These are phyloP conservation scores for Beverwykella pulmonaria DNA, from an alignment of 495 filamentous ascomycete genomes.

Conservation along the genomic window DNA sequence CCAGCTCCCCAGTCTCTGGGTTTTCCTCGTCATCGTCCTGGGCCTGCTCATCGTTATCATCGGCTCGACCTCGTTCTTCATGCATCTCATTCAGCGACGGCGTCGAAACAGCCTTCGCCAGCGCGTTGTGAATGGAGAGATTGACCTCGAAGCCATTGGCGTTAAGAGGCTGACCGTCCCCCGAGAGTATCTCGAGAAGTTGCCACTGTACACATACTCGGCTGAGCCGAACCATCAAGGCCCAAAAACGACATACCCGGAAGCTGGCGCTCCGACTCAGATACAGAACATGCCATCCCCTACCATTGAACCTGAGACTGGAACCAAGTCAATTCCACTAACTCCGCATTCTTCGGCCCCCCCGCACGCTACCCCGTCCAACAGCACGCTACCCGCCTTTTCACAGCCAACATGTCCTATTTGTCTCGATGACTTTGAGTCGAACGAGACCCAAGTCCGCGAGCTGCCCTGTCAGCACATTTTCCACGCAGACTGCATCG, in stretches of 20 bases:
- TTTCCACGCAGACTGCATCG: slow-evolving; percentile 88
- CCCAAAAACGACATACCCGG: slow-evolving; percentile 10
- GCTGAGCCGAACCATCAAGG: background rate
- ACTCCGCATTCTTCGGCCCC: slow-evolving; percentile 37
- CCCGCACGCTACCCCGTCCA: slow-evolving; percentile 22
- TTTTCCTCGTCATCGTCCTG: slow-evolving; percentile 79
- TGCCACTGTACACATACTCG: slow-evolving; percentile 76
- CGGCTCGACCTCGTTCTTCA: slow-evolving; percentile 63
- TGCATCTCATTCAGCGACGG: slow-evolving; percentile 72
- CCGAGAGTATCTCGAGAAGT: slow-evolving; percentile 62
- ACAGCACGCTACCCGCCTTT: slow-evolving; percentile 41
- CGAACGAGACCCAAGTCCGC: slow-evolving; percentile 68
- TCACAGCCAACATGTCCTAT: slow-evolving; percentile 79
- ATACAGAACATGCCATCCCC: slow-evolving; percentile 23
- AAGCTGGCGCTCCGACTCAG: slow-evolving; percentile 13
- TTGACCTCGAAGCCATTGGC: slow-evolving; percentile 78
- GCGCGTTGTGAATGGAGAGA: slow-evolving; percentile 71
- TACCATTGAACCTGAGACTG: slow-evolving; percentile 30
- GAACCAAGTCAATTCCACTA: slow-evolving; percentile 38
- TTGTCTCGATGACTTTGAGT: slow-evolving; percentile 79
- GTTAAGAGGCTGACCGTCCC: slow-evolving; percentile 77
- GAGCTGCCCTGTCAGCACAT: slow-evolving; percentile 88
- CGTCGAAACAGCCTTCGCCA: slow-evolving; percentile 65
- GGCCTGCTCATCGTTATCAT: slow-evolving; percentile 70
- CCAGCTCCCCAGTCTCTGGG: slow-evolving; percentile 72